Conservation (phyloP, 2,329 filamentous ascomycete species). For the Stagonosporopsis tanaceti region DNA sequence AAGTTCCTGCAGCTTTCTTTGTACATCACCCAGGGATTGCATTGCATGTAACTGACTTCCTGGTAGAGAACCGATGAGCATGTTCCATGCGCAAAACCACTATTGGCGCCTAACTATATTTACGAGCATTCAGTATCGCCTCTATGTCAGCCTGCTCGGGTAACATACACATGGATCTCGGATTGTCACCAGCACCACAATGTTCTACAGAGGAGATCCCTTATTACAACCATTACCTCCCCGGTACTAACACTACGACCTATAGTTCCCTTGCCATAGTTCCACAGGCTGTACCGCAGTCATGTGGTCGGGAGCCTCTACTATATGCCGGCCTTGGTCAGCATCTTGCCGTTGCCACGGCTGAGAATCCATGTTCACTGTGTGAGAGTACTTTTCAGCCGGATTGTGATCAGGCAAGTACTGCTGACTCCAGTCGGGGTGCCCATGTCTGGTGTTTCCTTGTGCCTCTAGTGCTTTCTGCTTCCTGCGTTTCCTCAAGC, state of each 20-base stretch:
- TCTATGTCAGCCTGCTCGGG: neutral
- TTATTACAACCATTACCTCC: neutral
- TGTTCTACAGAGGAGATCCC: neutral
- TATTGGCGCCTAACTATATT: neutral
- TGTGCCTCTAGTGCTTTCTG: neutral
- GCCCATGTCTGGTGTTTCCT: neutral
- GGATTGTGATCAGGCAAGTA: constrained; percentile 8
- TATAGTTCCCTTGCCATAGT: constrained; percentile 24
- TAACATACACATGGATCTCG: neutral
- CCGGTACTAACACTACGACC: neutral
- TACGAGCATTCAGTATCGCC: neutral
- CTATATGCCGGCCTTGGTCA: constrained; percentile 2
- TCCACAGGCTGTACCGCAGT: constrained; percentile 9
- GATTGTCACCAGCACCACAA: neutral
- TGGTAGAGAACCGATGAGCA: neutral
- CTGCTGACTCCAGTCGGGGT: neutral
- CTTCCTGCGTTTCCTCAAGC: neutral
- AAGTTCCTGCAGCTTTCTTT: no score
- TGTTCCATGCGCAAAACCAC: neutral
- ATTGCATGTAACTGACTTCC: no score
- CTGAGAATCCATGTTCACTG: constrained; percentile 2
- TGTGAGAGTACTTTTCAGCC: constrained; percentile 7
- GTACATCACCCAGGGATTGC: no score
- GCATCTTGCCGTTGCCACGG: no score
- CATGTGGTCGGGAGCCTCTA: constrained; percentile 10